Base-by-base conservation (phyloP, 257 asterid genomes). In the Penstemon barbatus region DNA sequence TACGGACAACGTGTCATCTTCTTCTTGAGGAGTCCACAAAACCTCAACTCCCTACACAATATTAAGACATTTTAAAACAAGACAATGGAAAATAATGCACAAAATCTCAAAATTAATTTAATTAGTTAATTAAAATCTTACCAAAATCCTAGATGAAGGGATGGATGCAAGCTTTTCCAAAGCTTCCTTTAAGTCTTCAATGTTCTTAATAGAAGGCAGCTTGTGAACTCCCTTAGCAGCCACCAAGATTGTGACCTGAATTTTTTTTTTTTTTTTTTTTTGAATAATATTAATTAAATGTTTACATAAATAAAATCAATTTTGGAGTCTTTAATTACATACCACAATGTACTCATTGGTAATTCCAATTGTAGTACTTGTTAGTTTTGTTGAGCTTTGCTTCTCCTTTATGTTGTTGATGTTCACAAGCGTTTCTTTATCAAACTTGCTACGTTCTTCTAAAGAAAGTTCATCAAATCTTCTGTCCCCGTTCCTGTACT, bases 271-370 rank as follows among this genome's bases (percentile, higher is more conserved):
- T 59, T 60, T 40, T 38, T 25, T 12, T 60, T 59, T 60, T 40
- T 38, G 1, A n/a, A 11, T 38, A 19, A 40, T 12, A 3, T 10
- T n/a, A 11, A 6, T 6, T 38, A 58, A 33, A 60, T 18, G 25
- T 36, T 66, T 45, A 66, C 70, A 25, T 25, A 25, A 59, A 44
- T 19, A 49, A 41, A 3, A 57, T 10, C 5, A 52, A 46, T 63
- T 36, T 61, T 41, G 42, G 71, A 72, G 60, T 44, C 48, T 41
- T 82, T 85, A 25, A 25, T 25, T 25, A 25, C 0, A 25, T 25
- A 93, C 97, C 94, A 93, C 97, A 65, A 93, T 87, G 84, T 93
- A 93, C 89, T 93, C 97, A 9, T 89, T 93, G 79, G 91, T 87
- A 56, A 84, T 88, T 65, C 92, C 92, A 54, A 75, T 87, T 59